phyloP scores from a whole-genome alignment of 306 rosid genomes.

The Vigna unguiculata region DNA sequence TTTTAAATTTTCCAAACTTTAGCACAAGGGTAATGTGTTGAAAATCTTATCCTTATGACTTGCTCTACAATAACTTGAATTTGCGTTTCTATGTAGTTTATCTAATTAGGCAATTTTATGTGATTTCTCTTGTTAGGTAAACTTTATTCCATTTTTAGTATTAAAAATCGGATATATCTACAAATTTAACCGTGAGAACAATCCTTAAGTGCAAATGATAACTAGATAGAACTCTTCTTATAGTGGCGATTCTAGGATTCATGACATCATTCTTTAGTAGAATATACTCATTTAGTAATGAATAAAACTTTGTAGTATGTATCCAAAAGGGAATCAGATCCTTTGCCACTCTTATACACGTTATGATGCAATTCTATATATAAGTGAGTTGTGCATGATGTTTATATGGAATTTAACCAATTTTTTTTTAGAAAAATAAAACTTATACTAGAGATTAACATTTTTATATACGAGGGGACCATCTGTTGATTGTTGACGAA shows the following conservation, averaged over 20 bases:
- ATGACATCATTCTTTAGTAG: neutral
- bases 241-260: neutral
- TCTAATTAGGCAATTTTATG: neutral
- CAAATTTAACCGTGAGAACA: neutral
- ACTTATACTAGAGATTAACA: neutral
- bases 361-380: neutral
- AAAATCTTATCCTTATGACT: no score
- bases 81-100: no score
- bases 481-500: conserved; percentile 3
- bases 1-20: no score
- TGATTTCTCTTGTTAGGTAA: no score
- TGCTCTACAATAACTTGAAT: no score
- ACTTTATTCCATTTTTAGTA: neutral
- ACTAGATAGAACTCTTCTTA: neutral
- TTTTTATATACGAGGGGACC: neutral
- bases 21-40: no score
- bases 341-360: neutral
- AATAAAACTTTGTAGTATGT: neutral
- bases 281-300: neutral
- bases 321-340: neutral
- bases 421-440: neutral
- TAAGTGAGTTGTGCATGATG: neutral
- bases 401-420: neutral
- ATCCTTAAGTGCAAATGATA: neutral
- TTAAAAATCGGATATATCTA: neutral